These are phyloP conservation scores for Pseudogymnoascus sp. DNA, from an alignment of 2,329 filamentous ascomycete species.

Conservation along the genomic window DNA sequence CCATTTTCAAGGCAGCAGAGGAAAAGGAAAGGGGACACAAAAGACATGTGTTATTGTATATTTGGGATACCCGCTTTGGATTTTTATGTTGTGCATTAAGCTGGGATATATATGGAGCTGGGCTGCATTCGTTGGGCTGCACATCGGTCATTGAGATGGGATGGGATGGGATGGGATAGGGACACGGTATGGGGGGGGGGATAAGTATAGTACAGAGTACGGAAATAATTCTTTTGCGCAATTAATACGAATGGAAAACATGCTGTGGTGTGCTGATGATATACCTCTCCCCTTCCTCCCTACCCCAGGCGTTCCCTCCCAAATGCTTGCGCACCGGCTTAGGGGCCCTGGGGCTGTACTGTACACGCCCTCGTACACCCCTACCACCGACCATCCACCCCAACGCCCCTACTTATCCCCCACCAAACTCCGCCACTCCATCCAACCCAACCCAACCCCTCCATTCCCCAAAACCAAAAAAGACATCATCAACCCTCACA, in stretches of 20 bases:
- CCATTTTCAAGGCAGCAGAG: not conserved
- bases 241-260: constrained; percentile 3
- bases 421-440: not conserved
- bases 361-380: not conserved
- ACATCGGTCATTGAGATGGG: not conserved
- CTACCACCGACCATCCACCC: not conserved
- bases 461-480: not conserved
- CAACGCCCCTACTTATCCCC: not conserved
- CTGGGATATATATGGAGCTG: not conserved
- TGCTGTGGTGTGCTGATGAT: not conserved
- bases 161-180: not conserved
- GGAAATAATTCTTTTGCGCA: not conserved
- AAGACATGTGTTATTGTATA: not conserved
- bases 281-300: not conserved
- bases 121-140: not conserved
- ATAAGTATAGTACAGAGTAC: not conserved
- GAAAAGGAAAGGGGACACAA: not conserved
- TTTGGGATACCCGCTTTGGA: not conserved
- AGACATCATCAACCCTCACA: not conserved
- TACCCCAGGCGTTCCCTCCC: not conserved
- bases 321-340: not conserved
- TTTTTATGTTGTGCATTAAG: not conserved
- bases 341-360: not conserved
- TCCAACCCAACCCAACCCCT: not conserved
- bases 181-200: not conserved